Evolutionary conservation across 1,284 basidiomycete genomes (phyloP).

Genomic region (Bondarzewia mesenterica): DNA sequence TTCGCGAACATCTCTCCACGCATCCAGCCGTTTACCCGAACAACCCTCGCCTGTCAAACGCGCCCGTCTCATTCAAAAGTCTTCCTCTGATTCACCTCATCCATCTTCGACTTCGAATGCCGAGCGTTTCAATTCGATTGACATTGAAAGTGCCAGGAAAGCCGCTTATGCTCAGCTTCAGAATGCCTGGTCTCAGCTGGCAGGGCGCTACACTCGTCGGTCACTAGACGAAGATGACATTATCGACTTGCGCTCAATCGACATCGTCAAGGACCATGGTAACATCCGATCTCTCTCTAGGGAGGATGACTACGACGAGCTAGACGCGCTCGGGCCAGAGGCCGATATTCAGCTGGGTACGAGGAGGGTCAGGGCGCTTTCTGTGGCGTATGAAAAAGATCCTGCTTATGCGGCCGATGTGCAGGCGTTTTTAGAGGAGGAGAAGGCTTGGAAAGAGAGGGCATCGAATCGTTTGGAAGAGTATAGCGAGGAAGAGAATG

Average conservation of each 20-base stretch:
- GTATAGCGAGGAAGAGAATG: conserved; percentile 33
- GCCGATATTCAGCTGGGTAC: conserved; percentile 19
- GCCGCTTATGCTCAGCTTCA: conserved; percentile 49
- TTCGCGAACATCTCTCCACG: conserved; percentile 13
- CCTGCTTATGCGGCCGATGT: conserved; percentile 52
- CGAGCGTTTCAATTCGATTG: conserved; percentile 18
- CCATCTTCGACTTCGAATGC: conserved; percentile 19
- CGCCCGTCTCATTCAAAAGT: conserved; percentile 24
- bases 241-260: conserved; percentile 50
- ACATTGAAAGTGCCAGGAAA: conserved; percentile 45
- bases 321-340: conserved; percentile 29
- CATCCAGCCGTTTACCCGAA: conserved; percentile 16
- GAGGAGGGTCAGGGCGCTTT: not conserved
- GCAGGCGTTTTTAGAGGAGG: conserved; percentile 56
- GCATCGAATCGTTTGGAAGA: conserved; percentile 34
- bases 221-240: conserved; percentile 75
- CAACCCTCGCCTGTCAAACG: conserved; percentile 31
- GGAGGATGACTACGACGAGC: conserved; percentile 31
- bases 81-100: conserved; percentile 16
- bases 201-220: conserved; percentile 51
- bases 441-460: conserved; percentile 36
- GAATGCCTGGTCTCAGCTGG: conserved; percentile 57
- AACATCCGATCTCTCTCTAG: conserved; percentile 37
- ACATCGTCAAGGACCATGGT: conserved; percentile 61
- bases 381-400: conserved; percentile 15